These are phyloP conservation scores for Globisporangium paddicum DNA, from an alignment of 352 stramenopile species.

Conservation along the genomic window DNA sequence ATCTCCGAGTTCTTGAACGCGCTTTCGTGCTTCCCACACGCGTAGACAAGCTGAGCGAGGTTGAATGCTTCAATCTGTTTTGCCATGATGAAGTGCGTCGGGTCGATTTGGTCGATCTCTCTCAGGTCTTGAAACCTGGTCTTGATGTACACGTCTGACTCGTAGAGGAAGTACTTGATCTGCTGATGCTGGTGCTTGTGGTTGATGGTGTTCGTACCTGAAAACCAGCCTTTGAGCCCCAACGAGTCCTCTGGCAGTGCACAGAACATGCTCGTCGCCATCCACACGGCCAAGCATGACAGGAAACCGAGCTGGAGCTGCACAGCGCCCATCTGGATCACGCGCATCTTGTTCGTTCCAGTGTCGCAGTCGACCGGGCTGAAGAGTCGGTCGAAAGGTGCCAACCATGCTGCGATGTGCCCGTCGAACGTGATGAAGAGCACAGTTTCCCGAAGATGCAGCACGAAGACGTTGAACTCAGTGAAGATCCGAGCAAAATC, in stretches of 20 bases:
- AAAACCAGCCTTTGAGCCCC: constrained; percentile 19
- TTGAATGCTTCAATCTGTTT: constrained; percentile 43
- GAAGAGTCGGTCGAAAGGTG: constrained; percentile 25
- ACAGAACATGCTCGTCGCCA: constrained; percentile 26
- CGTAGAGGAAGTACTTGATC: constrained; percentile 38
- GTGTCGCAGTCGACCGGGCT: constrained; percentile 5
- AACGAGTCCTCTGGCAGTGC: constrained; percentile 23
- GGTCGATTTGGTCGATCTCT: constrained; percentile 20
- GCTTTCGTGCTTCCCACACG: constrained; percentile 28
- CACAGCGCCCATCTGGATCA: constrained; percentile 19
- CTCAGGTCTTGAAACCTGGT: constrained; percentile 21
- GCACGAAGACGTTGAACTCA: constrained; percentile 39
- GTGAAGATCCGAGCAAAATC: constrained; percentile 37
- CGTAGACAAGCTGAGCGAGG: constrained; percentile 36
- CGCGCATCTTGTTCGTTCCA: constrained; percentile 3
- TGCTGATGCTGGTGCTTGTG: constrained; percentile 9
- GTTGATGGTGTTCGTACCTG: constrained; percentile 1
- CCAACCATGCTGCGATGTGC: constrained; percentile 25
- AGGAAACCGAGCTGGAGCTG: constrained; percentile 29
- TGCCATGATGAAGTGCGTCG: constrained; percentile 33
- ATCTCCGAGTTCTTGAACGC: constrained; percentile 9
- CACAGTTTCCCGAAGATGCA: constrained; percentile 31
- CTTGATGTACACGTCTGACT: constrained; percentile 32
- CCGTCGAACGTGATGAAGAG: constrained; percentile 23
- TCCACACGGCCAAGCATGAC: constrained; percentile 24